Percentiles rank a stretch among this genome's conserved stretches.
Evolutionary conservation across 768 basidiomycete species (phyloP).

Genomic region (Leccinum uliginosum): DNA sequence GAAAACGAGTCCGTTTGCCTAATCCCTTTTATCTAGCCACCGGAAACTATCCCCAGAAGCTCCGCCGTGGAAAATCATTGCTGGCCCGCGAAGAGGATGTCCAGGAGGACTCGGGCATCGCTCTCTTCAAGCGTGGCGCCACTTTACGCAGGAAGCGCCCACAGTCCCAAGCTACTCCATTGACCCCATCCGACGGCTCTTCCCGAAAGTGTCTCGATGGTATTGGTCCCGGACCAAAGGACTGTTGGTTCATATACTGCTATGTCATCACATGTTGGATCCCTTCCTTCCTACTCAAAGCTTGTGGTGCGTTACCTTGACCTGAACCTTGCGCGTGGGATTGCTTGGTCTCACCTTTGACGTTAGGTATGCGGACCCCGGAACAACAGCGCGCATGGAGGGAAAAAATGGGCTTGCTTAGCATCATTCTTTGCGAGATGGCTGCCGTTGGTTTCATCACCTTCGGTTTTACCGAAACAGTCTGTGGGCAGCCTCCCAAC

Average conservation of each 20-base stretch:
- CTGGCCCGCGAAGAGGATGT: constrained; percentile 88
- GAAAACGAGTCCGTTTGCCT: background rate
- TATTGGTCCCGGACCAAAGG: constrained; percentile 82
- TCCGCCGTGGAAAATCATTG: constrained; percentile 86
- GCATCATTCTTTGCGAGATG: constrained; percentile 80
- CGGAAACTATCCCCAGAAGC: constrained; percentile 64
- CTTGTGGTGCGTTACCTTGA: constrained; percentile 63
- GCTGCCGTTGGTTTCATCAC: constrained; percentile 95
- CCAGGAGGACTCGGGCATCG: constrained; percentile 78
- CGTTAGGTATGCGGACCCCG: constrained; percentile 75
- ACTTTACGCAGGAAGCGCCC: constrained; percentile 71
- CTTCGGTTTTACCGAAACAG: constrained; percentile 93
- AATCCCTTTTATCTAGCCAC: constrained; percentile 46
- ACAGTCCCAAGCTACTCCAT: constrained; percentile 38
- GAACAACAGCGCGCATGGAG: constrained; percentile 97
- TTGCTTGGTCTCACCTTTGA: constrained; percentile 8
- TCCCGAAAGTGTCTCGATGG: constrained; percentile 59
- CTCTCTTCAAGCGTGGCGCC: constrained; percentile 84
- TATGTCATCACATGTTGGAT: constrained; percentile 77
- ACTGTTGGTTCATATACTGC: constrained; percentile 95
- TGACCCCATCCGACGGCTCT: constrained; percentile 34
- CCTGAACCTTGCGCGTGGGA: background rate
- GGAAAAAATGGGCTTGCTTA: constrained; percentile 93
- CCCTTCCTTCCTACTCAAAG: constrained; percentile 70
- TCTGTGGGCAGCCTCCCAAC: constrained; percentile 84